Conservation (phyloP, 2,329 filamentous ascomycete genomes). For the Botrytis fabae region DNA sequence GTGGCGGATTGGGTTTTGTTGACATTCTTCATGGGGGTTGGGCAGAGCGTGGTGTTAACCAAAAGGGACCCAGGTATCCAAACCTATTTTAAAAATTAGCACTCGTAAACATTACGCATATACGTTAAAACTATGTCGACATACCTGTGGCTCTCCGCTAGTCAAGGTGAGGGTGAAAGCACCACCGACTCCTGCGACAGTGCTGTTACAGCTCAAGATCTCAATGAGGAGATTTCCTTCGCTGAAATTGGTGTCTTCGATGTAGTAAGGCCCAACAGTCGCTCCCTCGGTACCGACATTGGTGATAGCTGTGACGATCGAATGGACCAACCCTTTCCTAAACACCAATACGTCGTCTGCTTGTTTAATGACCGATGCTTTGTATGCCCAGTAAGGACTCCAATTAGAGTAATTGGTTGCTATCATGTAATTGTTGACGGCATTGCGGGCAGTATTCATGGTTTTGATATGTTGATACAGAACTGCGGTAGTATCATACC, state of each 20-base stretch:
- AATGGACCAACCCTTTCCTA: constrained; percentile 28
- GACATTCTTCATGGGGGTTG: constrained; percentile 21
- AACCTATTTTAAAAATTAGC: constrained; percentile 11
- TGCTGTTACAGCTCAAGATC: constrained; percentile 18
- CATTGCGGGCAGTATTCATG: constrained; percentile 48
- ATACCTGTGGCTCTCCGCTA: constrained; percentile 20
- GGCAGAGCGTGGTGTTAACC: constrained; percentile 24
- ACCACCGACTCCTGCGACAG: neutral
- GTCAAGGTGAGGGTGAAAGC: constrained; percentile 7
- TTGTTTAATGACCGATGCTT: constrained; percentile 22
- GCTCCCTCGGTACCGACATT: constrained; percentile 22
- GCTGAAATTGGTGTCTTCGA: constrained; percentile 26
- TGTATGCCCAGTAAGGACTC: constrained; percentile 29
- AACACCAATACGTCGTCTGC: constrained; percentile 26
- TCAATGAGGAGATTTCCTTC: constrained; percentile 26
- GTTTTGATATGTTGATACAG: constrained; percentile 45
- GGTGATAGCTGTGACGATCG: constrained; percentile 25
- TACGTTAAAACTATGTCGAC: neutral
- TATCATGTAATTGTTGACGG: constrained; percentile 21
- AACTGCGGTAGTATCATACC: constrained; percentile 42
- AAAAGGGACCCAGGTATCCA: constrained; percentile 18
- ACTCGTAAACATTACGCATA: neutral
- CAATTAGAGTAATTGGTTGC: constrained; percentile 25
- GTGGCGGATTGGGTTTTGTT: constrained; percentile 15
- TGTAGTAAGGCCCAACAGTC: constrained; percentile 25